Conservation (phyloP, 1,284 basidiomycete genomes). For the Ganoderma boninense region DNA sequence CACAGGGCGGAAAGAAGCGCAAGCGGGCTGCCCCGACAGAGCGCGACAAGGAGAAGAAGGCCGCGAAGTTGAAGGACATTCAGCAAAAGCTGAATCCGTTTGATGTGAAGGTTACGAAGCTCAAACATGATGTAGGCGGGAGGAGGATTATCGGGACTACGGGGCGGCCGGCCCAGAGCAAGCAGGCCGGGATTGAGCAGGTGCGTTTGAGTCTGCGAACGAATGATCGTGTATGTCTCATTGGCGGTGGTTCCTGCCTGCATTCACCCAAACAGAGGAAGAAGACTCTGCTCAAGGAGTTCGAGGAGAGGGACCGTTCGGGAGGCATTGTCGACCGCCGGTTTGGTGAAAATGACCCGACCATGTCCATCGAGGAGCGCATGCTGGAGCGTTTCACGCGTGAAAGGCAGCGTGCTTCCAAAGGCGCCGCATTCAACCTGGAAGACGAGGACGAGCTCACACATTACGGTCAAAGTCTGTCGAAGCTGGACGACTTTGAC, state of each 20-base stretch:
- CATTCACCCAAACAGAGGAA: slow-evolving; percentile 65
- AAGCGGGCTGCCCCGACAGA: slow-evolving; percentile 68
- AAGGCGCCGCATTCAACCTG: slow-evolving; percentile 88
- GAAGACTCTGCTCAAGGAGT: slow-evolving; percentile 90
- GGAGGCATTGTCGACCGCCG: slow-evolving; percentile 94
- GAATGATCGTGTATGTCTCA: neutral
- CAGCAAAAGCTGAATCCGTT: slow-evolving; percentile 91
- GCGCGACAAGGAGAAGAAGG: slow-evolving; percentile 81
- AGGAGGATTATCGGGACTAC: slow-evolving; percentile 85
- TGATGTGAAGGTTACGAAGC: slow-evolving; percentile 89
- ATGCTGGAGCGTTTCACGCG: slow-evolving; percentile 97
- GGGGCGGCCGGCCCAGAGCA: slow-evolving; percentile 87
- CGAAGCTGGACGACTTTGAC: slow-evolving; percentile 89
- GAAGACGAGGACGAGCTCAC: slow-evolving; percentile 93
- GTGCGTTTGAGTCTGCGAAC: slow-evolving; percentile 52
- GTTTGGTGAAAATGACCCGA: slow-evolving; percentile 95
- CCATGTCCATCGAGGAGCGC: slow-evolving; percentile 92
- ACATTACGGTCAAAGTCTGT: slow-evolving; percentile 91
- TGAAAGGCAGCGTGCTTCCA: slow-evolving; percentile 84
- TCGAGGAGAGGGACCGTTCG: slow-evolving; percentile 77
- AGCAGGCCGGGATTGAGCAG: slow-evolving; percentile 91
- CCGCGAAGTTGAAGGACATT: slow-evolving; percentile 86
- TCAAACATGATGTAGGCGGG: slow-evolving; percentile 94
- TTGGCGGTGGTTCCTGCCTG: neutral
- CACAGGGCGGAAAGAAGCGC: slow-evolving; percentile 71